These are phyloP conservation scores for Aspergillus panamensis DNA, from an alignment of 495 filamentous ascomycete genomes.

Conservation along the genomic window DNA sequence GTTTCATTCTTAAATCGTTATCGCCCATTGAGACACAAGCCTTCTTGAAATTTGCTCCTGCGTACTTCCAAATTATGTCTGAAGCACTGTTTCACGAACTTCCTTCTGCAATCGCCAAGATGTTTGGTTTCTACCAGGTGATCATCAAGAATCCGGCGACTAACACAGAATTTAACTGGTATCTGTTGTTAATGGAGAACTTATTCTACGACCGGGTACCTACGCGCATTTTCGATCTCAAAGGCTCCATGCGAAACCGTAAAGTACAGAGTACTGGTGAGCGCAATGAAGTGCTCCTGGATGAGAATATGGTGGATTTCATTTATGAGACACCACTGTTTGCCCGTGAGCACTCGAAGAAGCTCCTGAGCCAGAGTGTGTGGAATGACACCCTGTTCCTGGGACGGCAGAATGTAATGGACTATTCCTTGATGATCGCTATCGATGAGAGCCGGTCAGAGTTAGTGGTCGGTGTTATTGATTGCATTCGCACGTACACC, in stretches of 20 bases:
- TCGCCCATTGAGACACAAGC: conserved; percentile 87
- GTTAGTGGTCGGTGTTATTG: conserved; percentile 94
- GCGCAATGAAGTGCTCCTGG: conserved; percentile 90
- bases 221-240: conserved; percentile 93
- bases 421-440: conserved; percentile 97
- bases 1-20: conserved; percentile 87
- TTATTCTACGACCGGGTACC: conserved; percentile 94
- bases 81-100: conserved; percentile 94
- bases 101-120: conserved; percentile 96
- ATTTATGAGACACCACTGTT: conserved; percentile 97
- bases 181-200: conserved; percentile 96
- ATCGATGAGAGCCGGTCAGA: conserved; percentile 88
- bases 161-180: conserved; percentile 91
- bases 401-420: conserved; percentile 92
- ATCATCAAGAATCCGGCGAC: conserved; percentile 92
- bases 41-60: conserved; percentile 90
- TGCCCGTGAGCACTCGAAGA: conserved; percentile 88
- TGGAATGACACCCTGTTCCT: conserved; percentile 98
- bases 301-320: conserved; percentile 99
- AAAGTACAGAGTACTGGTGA: conserved; percentile 94
- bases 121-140: conserved; percentile 98
- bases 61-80: conserved; percentile 96
- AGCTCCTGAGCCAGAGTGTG: conserved; percentile 72
- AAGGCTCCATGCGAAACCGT: conserved; percentile 97
- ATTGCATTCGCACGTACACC: conserved; percentile 97